A percentile compares a stretch with the other conserved stretches of the same genome.
Conservation (phyloP, 805 yeast genomes). For the Diddensiella caesifluorescens region DNA sequence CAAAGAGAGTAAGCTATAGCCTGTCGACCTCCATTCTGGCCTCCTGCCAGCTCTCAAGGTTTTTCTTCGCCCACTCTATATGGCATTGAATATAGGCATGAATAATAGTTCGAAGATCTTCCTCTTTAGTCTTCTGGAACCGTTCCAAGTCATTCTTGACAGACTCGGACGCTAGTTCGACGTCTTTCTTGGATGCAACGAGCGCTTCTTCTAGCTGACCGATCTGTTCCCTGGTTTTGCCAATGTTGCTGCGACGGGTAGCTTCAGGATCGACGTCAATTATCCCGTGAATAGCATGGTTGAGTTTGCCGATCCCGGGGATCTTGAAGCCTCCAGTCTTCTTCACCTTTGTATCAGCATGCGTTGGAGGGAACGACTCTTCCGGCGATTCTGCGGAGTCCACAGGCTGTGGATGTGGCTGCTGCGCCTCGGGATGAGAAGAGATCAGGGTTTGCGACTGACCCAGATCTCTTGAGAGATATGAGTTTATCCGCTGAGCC, state of each 20-base stretch:
- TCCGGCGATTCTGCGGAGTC: slow-evolving; percentile 1
- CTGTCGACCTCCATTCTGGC: slow-evolving; percentile 11
- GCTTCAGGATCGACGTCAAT: slow-evolving; percentile 64
- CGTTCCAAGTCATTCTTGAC: slow-evolving; percentile 37
- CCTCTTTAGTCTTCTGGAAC: slow-evolving; percentile 47
- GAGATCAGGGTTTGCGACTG: slow-evolving; percentile 2
- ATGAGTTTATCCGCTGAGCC: slow-evolving; percentile 38
- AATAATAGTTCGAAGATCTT: slow-evolving; percentile 48
- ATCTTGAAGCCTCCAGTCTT: slow-evolving; percentile 41
- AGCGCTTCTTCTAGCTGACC: slow-evolving; percentile 46
- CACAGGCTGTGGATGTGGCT: slow-evolving; percentile 2
- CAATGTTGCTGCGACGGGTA: slow-evolving; percentile 49
- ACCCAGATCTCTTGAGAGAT: slow-evolving; percentile 23
- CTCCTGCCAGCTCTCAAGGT: slow-evolving; percentile 56
- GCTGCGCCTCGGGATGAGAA: background rate
- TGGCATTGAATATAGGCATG: slow-evolving; percentile 50
- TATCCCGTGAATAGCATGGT: slow-evolving; percentile 51
- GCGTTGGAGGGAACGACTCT: slow-evolving; percentile 12
- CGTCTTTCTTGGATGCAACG: slow-evolving; percentile 48
- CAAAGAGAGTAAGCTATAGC: slow-evolving; percentile 2
- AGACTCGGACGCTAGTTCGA: slow-evolving; percentile 43
- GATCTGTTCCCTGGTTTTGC: slow-evolving; percentile 43
- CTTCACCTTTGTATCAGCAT: slow-evolving; percentile 23
- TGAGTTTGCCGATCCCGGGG: slow-evolving; percentile 49
- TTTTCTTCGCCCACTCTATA: slow-evolving; percentile 62